These are phyloP conservation scores for Neonectria sp. DNA, from an alignment of 2,329 filamentous ascomycete genomes.

Conservation along the genomic window DNA sequence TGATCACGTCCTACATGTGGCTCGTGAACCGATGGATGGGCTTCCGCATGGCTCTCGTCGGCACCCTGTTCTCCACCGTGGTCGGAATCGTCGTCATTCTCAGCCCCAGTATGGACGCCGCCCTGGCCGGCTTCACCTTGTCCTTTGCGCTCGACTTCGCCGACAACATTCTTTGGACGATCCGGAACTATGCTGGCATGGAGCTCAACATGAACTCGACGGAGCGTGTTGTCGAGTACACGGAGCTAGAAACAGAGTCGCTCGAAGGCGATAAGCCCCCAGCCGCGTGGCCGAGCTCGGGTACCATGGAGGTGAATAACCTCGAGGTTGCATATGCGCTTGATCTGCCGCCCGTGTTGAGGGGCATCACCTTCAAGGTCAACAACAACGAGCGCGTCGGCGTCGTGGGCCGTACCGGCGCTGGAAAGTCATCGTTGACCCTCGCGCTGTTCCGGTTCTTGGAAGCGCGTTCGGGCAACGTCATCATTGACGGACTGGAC, in stretches of 20 bases:
- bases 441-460: conserved; percentile 85
- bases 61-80: conserved; percentile 76
- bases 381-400: conserved; percentile 79
- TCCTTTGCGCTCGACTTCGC: conserved; percentile 82
- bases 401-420: conserved; percentile 84
- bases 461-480: conserved; percentile 75
- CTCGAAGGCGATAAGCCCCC: conserved; percentile 74
- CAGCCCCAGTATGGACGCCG: conserved; percentile 74
- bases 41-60: conserved; percentile 79
- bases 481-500: conserved; percentile 81
- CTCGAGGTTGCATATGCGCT: conserved; percentile 81
- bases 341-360: conserved; percentile 79
- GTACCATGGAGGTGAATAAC: conserved; percentile 79
- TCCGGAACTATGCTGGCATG: conserved; percentile 78
- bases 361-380: conserved; percentile 77
- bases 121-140: conserved; percentile 82
- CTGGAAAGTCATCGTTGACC: conserved; percentile 83
- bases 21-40: conserved; percentile 85
- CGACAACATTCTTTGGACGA: conserved; percentile 73
- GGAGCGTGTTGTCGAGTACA: conserved; percentile 83
- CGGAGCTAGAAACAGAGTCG: conserved; percentile 76
- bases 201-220: conserved; percentile 86
- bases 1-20: conserved; percentile 77
- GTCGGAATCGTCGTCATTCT: conserved; percentile 76
- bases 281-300: conserved; percentile 82